Conservation (phyloP, 2,329 filamentous ascomycete species). For the Fusarium udum region DNA sequence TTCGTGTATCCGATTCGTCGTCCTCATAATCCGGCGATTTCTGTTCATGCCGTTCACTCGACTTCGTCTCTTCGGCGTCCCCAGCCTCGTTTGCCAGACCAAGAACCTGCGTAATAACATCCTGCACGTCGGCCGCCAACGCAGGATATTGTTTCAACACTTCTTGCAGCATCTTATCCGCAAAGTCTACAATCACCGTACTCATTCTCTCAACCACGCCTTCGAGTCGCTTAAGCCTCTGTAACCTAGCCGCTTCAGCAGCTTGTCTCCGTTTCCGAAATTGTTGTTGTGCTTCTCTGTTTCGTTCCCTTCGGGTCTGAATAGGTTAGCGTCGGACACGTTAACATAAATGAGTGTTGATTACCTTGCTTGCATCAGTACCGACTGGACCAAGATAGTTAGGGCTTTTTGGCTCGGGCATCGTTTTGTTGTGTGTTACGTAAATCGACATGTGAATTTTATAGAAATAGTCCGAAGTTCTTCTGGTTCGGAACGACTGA, state of each 20-base stretch:
- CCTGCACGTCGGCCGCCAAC: neutral
- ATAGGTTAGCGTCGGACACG: neutral
- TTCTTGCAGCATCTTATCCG: conserved; percentile 10
- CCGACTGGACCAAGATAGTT: neutral
- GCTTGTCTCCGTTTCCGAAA: conserved; percentile 15
- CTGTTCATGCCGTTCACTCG: neutral
- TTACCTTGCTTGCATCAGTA: conserved; percentile 2
- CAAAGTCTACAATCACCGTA: conserved; percentile 3
- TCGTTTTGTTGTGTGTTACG: neutral
- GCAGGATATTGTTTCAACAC: neutral
- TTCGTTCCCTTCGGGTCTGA: conserved; percentile 12
- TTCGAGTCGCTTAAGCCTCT: conserved; percentile 6
- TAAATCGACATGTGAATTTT: neutral
- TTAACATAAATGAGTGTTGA: neutral
- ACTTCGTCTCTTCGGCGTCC: neutral
- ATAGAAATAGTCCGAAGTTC: neutral
- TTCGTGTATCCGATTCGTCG: neutral
- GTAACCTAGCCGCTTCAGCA: neutral
- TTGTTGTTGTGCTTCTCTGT: conserved; percentile 17
- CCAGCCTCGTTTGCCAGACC: conserved; percentile 5
- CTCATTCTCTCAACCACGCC: conserved; percentile 14
- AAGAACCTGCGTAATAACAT: conserved; percentile 3
- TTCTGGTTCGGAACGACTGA: neutral
- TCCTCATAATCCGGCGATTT: neutral
- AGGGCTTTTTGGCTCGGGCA: neutral